Base-by-base conservation (phyloP, 1,284 basidiomycete genomes). In the Coniophora puteana region DNA sequence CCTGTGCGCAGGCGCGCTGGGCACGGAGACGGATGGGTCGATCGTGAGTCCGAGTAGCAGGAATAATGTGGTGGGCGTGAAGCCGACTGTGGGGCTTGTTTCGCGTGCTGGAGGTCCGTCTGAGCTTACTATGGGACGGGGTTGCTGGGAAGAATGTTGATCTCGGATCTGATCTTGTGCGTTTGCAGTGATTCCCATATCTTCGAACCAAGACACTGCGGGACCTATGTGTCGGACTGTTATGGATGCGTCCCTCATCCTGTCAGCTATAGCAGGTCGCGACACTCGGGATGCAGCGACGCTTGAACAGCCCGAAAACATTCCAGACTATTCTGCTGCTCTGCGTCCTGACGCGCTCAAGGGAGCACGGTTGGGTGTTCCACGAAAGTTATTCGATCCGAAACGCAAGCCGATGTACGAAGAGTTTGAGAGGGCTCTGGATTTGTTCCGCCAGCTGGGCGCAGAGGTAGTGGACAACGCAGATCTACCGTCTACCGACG, bases 11-110 rank as follows among this genome's bases (percentile, higher is more conserved):
- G 72, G 62, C 8, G 62, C 74, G 7, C 63, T 78, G 3, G 76
- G 77, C 0, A 65, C 69, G 0, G 75, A 79, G 51, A 78, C 74
- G 8, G 64, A 72, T 41, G 71, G 74, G 10, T 72, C 69, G n/a
- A 71, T 76, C 44, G 53, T 71, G 18, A 66, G 58, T 4, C 66
- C 66, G 1, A 59, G 68, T 43, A 65, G 63, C 37, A 51, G 51
- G 20, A 68, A 70, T 40, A 75, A 73, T 31, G 44, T 76, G 4
- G 73, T 75, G 1, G 75, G 75, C 1, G 69, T 76, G 40, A 75
- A 75, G 52, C 73, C 74, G 2, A 74, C 72, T 2, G 63, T 76
- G 0, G 75, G 74, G 3, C 52, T 76, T 7, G 75, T 72, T 1
- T 73, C 69, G 22, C 59, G 76, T 18, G 65, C 70, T 4, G 72